These are phyloP conservation scores for Setaria viridis DNA, from an alignment of 202 grass and related monocot species.

Conservation along the genomic window DNA sequence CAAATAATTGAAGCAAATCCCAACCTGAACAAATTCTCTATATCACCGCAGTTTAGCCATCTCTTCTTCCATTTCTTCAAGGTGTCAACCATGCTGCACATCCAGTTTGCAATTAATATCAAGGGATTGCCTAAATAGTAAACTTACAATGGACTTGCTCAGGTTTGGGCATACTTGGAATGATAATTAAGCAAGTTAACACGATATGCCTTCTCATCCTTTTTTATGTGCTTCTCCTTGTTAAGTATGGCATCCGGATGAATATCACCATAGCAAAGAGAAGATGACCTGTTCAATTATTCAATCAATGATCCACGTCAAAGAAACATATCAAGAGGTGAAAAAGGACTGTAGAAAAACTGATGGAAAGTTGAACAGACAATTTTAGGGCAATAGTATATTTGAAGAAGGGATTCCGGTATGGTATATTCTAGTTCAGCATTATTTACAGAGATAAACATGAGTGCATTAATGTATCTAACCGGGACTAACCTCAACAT, in stretches of 20 bases:
- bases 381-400: background rate
- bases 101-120: constrained; percentile 35
- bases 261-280: constrained; percentile 73
- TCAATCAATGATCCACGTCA: constrained; percentile 27
- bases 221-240: constrained; percentile 58
- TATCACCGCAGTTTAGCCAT: constrained; percentile 74
- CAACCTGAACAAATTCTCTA: constrained; percentile 71
- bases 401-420: background rate
- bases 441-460: constrained; percentile 6
- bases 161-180: constrained; percentile 59
- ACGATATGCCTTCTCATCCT: constrained; percentile 61
- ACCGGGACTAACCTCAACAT: background rate
- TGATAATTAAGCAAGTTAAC: constrained; percentile 73
- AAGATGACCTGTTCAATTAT: constrained; percentile 67
- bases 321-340: constrained; percentile 18
- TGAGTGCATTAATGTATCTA: background rate
- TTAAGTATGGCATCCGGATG: constrained; percentile 71
- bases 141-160: constrained; percentile 18
- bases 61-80: constrained; percentile 81
- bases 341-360: constrained; percentile 18
- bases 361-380: background rate
- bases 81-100: constrained; percentile 72
- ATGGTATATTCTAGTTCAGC: constrained; percentile 15
- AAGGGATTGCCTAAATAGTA: background rate
- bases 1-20: constrained; percentile 14